Percentiles rank a stretch among this genome's conserved stretches.
Conservation (phyloP, 371 early-diverging fungal species). For the Mucor velutinosus region DNA sequence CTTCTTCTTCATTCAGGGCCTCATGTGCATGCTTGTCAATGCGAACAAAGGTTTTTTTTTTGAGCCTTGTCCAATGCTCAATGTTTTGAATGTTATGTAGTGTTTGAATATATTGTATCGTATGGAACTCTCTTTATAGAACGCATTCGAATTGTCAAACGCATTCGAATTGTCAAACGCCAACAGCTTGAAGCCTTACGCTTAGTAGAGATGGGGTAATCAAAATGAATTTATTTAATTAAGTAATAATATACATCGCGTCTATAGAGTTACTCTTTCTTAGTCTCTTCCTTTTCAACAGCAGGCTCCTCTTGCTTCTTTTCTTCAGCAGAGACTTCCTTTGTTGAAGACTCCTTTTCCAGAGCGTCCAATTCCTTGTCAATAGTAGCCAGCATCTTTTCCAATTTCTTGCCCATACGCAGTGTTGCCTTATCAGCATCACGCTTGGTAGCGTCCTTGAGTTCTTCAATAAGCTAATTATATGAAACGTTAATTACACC, state of each 20-base stretch:
- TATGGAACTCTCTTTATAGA: too few relatives aligned
- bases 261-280: slow-evolving; percentile 3
- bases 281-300: neutral
- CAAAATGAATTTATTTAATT: neutral
- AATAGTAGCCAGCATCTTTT: slow-evolving; percentile 70
- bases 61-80: too few relatives aligned
- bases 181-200: neutral
- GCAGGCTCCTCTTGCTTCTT: neutral
- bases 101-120: too few relatives aligned
- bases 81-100: too few relatives aligned
- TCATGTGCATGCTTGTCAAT: too few relatives aligned
- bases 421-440: slow-evolving; percentile 58
- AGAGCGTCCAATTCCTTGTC: slow-evolving; percentile 69
- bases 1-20: too few relatives aligned
- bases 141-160: too few relatives aligned
- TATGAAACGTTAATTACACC: neutral
- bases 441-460: slow-evolving; percentile 58
- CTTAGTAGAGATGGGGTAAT: neutral
- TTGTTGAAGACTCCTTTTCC: slow-evolving; percentile 33
- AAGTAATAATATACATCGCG: neutral
- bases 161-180: too few relatives aligned
- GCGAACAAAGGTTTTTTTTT: too few relatives aligned
- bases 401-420: slow-evolving; percentile 61
- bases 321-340: neutral
- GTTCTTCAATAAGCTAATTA: slow-evolving; percentile 54